Percentiles rank a stretch among this genome's conserved stretches.
Evolutionary conservation across 805 yeast genomes (phyloP).

Genomic region (Scheffersomyces lignosus): DNA sequence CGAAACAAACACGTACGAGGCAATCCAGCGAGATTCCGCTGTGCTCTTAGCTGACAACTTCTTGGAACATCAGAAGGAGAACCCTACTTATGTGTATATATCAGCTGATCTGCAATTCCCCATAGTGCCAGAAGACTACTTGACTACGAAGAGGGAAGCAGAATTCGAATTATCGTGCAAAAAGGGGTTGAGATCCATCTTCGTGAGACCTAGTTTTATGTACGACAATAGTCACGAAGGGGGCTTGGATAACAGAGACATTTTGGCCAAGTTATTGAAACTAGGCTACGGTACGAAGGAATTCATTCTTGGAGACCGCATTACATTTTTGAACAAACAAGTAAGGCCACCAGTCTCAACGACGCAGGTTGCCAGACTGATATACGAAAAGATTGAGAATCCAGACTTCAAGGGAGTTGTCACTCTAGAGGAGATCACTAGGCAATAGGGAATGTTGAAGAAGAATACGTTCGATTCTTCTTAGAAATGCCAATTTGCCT

Average conservation of each 20-base stretch:
- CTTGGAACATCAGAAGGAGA: slow-evolving; percentile 28
- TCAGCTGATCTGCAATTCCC: slow-evolving; percentile 80
- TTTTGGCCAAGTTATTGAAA: slow-evolving; percentile 44
- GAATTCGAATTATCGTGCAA: slow-evolving; percentile 56
- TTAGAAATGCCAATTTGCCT: too few relatives aligned
- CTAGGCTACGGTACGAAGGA: slow-evolving; percentile 46
- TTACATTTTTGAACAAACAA: slow-evolving; percentile 42
- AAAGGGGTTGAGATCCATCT: slow-evolving; percentile 54
- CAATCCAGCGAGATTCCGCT: slow-evolving; percentile 71
- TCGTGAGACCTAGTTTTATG: slow-evolving; percentile 84
- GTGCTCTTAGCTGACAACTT: slow-evolving; percentile 59
- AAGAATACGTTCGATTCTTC: too few relatives aligned
- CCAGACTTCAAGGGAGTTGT: slow-evolving; percentile 56
- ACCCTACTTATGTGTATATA: slow-evolving; percentile 60
- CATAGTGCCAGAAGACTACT: slow-evolving; percentile 66
- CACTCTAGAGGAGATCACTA: slow-evolving; percentile 48
- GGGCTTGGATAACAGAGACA: slow-evolving; percentile 35
- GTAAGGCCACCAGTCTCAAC: slow-evolving; percentile 67
- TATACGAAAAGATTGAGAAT: slow-evolving; percentile 56
- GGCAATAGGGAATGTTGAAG: neutral
- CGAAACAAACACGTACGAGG: slow-evolving; percentile 52
- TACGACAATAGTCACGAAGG: slow-evolving; percentile 49
- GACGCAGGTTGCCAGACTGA: slow-evolving; percentile 62
- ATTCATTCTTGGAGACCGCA: slow-evolving; percentile 36
- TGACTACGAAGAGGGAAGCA: slow-evolving; percentile 74